These are phyloP conservation scores for Neostapfia colusana DNA, from an alignment of 176 grass and related monocot species.

Conservation along the genomic window DNA sequence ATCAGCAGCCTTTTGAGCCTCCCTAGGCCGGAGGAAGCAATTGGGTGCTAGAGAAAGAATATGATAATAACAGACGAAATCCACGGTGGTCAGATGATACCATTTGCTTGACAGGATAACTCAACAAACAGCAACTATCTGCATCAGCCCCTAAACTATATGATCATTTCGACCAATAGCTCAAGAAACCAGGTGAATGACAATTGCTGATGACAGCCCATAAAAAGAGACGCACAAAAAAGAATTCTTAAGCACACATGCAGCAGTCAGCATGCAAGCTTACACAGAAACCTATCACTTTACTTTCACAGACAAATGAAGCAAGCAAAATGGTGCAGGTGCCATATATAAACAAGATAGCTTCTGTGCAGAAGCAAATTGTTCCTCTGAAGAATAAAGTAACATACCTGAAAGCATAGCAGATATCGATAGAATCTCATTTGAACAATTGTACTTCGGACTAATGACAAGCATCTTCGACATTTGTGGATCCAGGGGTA, in stretches of 20 bases:
- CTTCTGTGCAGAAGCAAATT: constrained; percentile 19
- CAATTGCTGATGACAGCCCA: constrained; percentile 61
- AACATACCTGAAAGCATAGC: constrained; percentile 95
- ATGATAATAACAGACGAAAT: constrained; percentile 71
- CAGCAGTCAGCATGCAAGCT: constrained; percentile 19
- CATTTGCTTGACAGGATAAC: constrained; percentile 84
- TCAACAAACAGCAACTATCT: constrained; percentile 91
- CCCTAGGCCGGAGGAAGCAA: constrained; percentile 96
- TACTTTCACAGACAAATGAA: constrained; percentile 21
- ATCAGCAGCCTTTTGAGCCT: constrained; percentile 87
- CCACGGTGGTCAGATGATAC: constrained; percentile 83
- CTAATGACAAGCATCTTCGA: constrained; percentile 94
- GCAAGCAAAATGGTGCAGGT: constrained; percentile 17
- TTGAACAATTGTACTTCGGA: constrained; percentile 89
- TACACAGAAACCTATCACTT: constrained; percentile 12
- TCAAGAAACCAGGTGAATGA: constrained; percentile 60
- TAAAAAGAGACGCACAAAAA: constrained; percentile 28
- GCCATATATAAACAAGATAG: constrained; percentile 13
- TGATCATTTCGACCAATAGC: constrained; percentile 68
- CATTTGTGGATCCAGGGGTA: constrained; percentile 92
- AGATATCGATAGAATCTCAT: constrained; percentile 87
- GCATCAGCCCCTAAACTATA: constrained; percentile 69
- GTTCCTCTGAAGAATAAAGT: background rate
- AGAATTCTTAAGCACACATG: constrained; percentile 51
- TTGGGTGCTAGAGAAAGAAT: constrained; percentile 94